These are phyloP conservation scores for Rhamnella rubrinervis DNA, from an alignment of 331 rosid species.

Conservation along the genomic window DNA sequence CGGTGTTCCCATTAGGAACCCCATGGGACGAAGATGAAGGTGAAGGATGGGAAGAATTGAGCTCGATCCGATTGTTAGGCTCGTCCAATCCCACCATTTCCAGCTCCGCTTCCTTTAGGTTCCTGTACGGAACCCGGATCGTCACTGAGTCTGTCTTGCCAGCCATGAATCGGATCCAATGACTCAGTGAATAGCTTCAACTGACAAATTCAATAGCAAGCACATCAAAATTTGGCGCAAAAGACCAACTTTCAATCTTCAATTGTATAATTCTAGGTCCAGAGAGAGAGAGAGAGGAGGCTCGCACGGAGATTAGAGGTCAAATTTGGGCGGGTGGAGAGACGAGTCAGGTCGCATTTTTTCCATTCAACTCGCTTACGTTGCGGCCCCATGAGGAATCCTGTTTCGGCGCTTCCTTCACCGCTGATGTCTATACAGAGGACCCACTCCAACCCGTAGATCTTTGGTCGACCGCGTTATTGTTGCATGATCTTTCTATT, in stretches of 20 bases:
- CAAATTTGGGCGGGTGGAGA: constrained; percentile 44
- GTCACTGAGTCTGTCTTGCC: constrained; percentile 57
- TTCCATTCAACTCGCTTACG: constrained; percentile 19
- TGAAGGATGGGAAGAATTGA: constrained; percentile 18
- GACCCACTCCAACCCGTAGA: neutral
- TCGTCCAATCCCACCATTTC: constrained; percentile 68
- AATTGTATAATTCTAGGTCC: neutral
- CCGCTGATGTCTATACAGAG: neutral
- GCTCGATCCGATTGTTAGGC: constrained; percentile 50
- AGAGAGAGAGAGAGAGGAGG: too few relatives aligned
- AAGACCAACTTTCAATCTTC: neutral
- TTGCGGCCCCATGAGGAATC: constrained; percentile 35
- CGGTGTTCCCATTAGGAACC: constrained; percentile 26
- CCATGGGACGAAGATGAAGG: constrained; percentile 38
- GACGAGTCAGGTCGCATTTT: constrained; percentile 20
- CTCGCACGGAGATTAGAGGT: neutral
- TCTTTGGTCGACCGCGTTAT: neutral
- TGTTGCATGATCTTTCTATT: neutral
- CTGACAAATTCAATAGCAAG: neutral
- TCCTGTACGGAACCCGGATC: constrained; percentile 77
- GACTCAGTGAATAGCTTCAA: constrained; percentile 23
- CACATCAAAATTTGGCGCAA: constrained; percentile 14
- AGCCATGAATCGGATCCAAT: constrained; percentile 50
- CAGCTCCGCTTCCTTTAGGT: constrained; percentile 59
- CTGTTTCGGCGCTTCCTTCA: neutral